Percentiles rank a stretch among this genome's conserved stretches.
phyloP scores from a whole-genome alignment of 2,329 filamentous ascomycete species.

The Dichotomopilus funicola region DNA sequence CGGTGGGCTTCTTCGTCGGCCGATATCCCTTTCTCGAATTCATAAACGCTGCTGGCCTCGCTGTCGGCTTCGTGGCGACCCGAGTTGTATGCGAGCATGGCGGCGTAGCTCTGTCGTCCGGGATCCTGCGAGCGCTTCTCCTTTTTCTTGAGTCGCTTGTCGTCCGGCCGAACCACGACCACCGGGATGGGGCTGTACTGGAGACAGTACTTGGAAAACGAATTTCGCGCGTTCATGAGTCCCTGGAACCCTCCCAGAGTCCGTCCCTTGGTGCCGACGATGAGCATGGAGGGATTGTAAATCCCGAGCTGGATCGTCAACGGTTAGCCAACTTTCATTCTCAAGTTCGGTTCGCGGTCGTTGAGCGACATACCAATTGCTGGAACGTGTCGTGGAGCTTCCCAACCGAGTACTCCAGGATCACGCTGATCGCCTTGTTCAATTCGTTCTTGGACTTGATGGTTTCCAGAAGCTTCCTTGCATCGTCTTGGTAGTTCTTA shows the following conservation, averaged over 20 bases:
- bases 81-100: constrained; percentile 62
- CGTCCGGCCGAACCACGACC: constrained; percentile 81
- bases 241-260: constrained; percentile 82
- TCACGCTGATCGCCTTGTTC: constrained; percentile 76
- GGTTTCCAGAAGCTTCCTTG: constrained; percentile 63
- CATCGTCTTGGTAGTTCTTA: constrained; percentile 68
- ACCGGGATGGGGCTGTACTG: constrained; percentile 91
- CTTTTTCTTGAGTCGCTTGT: constrained; percentile 86
- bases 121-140: constrained; percentile 75
- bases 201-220: constrained; percentile 88
- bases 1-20: constrained; percentile 58
- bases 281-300: constrained; percentile 83
- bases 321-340: no score
- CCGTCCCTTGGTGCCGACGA: constrained; percentile 81
- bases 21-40: constrained; percentile 48
- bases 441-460: constrained; percentile 73
- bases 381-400: constrained; percentile 89
- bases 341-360: no score
- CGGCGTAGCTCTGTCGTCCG: constrained; percentile 65
- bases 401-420: constrained; percentile 81
- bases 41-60: constrained; percentile 46
- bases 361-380: constrained; percentile 59
- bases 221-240: constrained; percentile 68
- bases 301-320: constrained; percentile 64
- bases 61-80: constrained; percentile 54